Evolutionary conservation across 169 alveolate species (phyloP).

Genomic region (Cryptosporidium parvum): DNA sequence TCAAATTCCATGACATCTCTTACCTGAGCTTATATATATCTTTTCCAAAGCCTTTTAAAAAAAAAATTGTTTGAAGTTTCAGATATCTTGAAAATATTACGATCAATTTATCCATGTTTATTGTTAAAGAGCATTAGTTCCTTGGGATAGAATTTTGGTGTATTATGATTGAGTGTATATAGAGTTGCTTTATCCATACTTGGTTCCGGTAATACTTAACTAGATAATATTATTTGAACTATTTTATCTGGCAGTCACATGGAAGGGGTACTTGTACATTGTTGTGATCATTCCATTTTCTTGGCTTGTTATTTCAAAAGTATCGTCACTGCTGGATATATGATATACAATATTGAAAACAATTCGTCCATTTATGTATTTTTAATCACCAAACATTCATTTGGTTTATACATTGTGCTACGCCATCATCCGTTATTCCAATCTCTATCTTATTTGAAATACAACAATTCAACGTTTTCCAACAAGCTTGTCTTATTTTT

Average conservation of each 20-base stretch:
- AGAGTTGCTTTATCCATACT: neutral
- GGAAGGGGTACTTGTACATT: constrained; percentile 4
- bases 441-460: neutral
- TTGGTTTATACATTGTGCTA: constrained; percentile 4
- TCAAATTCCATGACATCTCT: neutral
- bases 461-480: neutral
- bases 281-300: neutral
- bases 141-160: constrained; percentile 4
- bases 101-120: neutral
- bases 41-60: neutral
- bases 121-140: neutral
- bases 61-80: neutral
- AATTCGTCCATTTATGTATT: neutral
- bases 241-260: neutral
- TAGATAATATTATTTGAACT: neutral
- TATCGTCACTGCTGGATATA: constrained; percentile 25
- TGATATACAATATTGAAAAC: neutral
- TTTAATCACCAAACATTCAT: neutral
- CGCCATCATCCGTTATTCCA: neutral
- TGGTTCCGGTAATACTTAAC: neutral
- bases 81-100: neutral
- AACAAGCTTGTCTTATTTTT: constrained; percentile 8
- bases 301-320: constrained; percentile 19
- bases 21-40: neutral
- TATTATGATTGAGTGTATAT: neutral